phyloP scores from a whole-genome alignment of 2,329 filamentous ascomycete genomes.

The Penicillium sp. region DNA sequence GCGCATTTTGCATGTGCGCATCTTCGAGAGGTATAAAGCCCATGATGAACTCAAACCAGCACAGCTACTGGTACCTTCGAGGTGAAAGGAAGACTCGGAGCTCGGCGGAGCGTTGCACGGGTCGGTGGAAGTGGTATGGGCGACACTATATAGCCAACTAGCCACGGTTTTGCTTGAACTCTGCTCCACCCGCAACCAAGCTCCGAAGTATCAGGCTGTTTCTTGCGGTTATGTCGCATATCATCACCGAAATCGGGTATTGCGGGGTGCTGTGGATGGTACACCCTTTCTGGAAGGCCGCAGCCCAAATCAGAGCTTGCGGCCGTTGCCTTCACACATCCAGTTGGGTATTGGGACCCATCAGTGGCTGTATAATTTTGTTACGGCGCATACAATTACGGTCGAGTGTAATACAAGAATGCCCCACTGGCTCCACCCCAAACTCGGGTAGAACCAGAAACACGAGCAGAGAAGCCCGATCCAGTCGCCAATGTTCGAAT shows the following conservation, averaged over 20 bases:
- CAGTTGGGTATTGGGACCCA: background rate
- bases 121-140: conserved; percentile 12
- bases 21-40: conserved; percentile 17
- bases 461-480: background rate
- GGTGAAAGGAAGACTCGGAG: conserved; percentile 7
- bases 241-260: conserved; percentile 14
- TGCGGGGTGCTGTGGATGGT: conserved; percentile 1
- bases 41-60: conserved; percentile 16
- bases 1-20: conserved; percentile 1
- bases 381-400: background rate
- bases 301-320: background rate
- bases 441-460: background rate
- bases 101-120: conserved; percentile 12
- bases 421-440: conserved; percentile 3
- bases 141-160: conserved; percentile 17
- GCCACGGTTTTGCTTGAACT: conserved; percentile 6
- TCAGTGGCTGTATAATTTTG: background rate
- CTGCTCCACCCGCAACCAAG: conserved; percentile 11
- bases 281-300: background rate
- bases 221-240: background rate
- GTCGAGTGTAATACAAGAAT: background rate
- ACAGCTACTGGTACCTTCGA: conserved; percentile 5
- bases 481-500: too few relatives aligned
- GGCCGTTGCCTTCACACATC: background rate
- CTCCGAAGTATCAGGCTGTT: conserved; percentile 8